Base-by-base conservation (phyloP, 2,329 filamentous ascomycete genomes). In the Calcarisporium arbuscula region DNA sequence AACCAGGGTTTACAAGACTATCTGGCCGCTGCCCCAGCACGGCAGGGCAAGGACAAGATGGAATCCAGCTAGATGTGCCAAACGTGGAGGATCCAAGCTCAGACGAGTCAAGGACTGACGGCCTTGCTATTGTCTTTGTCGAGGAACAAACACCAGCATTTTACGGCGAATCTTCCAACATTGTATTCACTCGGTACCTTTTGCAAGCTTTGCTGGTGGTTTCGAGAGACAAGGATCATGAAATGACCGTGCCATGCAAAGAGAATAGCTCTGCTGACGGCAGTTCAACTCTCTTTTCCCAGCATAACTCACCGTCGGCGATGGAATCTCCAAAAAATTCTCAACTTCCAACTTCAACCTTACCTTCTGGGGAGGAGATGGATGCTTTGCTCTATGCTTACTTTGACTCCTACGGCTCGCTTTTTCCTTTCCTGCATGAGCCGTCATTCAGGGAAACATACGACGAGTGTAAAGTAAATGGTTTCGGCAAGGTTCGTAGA, bases 401-500 rank as follows among this genome's bases (percentile, higher is more conserved):
- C 36, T 57, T 57, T 28, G 22, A 38, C 8, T 49, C 53, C 6
- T 52, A 50, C 0, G 53, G 53, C 3, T 35, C 53, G 0, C 19
- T 57, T 0, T 57, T 56, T n/a, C 53, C 54, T 0, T 56, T 49
- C 4, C 40, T 57, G 1, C 46, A 56, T 14, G 44, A 52, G 16
- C 36, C 40, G 10, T 45, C 32, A 3, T 57, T 56, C 32, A 36
- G 47, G 5, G 44, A 49, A 1, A 43, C 44, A 0, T 57, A 54
- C 16, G 9, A 41, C 1, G 29, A 40, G 4, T 45, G 47, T 9
- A 38, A 30, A 21, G 28, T 34, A 17, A 36, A 35, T 5, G 45
- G 46, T 0, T 47, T 62, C 25, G 54, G 46, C 0, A 56, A 50
- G 4, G 59, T 64, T 1, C 54, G 67, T 1, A 58, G 61, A n/a